A percentile compares a stretch with the other conserved stretches of the same genome.
Evolutionary conservation across 164 flowering plant genomes (phyloP).

Genomic region (Tetrastigma voinierianum): DNA sequence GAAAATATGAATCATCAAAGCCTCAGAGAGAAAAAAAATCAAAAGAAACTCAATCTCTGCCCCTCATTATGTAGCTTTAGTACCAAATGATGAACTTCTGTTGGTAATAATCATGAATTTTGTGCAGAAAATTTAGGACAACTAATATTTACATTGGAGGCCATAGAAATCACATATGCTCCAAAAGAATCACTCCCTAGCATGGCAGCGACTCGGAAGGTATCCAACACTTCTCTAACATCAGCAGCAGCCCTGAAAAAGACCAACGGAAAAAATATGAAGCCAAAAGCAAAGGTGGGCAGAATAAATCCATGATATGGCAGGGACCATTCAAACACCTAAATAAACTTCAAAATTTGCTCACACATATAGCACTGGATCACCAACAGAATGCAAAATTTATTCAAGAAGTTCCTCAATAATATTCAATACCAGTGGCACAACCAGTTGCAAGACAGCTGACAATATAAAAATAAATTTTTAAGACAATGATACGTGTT

Average conservation of each 20-base stretch:
- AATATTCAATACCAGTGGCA: not conserved
- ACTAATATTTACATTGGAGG: conserved; percentile 66
- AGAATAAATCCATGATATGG: not conserved
- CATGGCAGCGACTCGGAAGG: conserved; percentile 95
- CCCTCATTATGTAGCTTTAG: not conserved
- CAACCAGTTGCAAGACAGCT: not conserved
- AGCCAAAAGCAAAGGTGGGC: not conserved
- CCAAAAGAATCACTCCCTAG: conserved; percentile 92
- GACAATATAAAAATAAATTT: not conserved
- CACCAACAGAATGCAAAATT: not conserved
- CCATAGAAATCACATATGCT: conserved; percentile 98
- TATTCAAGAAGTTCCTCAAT: not conserved
- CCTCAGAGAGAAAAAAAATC: not conserved
- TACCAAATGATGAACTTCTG: not conserved
- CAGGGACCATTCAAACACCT: not conserved
- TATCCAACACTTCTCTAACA: conserved; percentile 92
- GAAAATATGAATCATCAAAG: too few species aligned
- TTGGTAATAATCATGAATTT: not conserved
- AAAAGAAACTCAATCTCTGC: not conserved
- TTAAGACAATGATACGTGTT: too few species aligned
- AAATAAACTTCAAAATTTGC: too few species aligned
- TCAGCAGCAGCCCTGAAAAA: conserved; percentile 72
- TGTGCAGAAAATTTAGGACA: not conserved
- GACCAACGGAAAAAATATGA: not conserved
- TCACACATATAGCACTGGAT: not conserved